Evolutionary conservation across 2,329 filamentous ascomycete genomes (phyloP), one percentile per base, ranked within the genome.

Genomic region (Scytalidium lignicola): DNA sequence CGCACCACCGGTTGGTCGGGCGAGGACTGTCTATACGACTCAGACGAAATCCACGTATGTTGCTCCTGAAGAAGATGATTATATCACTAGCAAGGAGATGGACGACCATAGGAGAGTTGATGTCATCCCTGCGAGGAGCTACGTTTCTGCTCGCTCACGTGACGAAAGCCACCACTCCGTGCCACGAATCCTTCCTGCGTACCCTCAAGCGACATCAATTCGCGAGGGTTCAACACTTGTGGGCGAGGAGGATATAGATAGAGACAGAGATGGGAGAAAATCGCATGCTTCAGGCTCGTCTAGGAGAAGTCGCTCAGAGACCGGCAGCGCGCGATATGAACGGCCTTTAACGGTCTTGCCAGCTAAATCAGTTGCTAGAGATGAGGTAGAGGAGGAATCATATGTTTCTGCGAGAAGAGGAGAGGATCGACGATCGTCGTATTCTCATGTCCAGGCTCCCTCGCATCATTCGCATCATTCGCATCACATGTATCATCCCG

Each of bases 1-100:
- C 62, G 68, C 32, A 37, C 72, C 4, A 42, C 59, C 12, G 66
- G 75, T 44, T 63, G 73, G 19, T 66, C 7, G 17, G 18, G 9
- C 32, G 4, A 37, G n/a, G 32, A 37, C 32, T n/a, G 32, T 37
- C 6, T 37, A 37, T n/a, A 37, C 32, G 5, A 37, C 32, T 13
- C 32, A 37, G 32, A 37, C 32, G 6, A 37, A 37, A 37, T 37
- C 32, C 4, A 37, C 32, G n/a, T 37, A 37, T 37, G 32, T 37
- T 5, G 15, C 7, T 37, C 32, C 32, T 13, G 32, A 37, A 9
- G 32, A 17, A n/a, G 15, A 17, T 17, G 32, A 37, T 4, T 37
- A 37, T 37, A 17, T 37, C 32, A 37, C 32, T 7, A 37, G 32
- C 32, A 8, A 37, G 5, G 32, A 37, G n/a, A 37, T 9, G n/a